A percentile compares a stretch with the other conserved stretches of the same genome.
Conservation (phyloP, 2,329 filamentous ascomycete genomes). For the Paraphoma chrysanthemicola region DNA sequence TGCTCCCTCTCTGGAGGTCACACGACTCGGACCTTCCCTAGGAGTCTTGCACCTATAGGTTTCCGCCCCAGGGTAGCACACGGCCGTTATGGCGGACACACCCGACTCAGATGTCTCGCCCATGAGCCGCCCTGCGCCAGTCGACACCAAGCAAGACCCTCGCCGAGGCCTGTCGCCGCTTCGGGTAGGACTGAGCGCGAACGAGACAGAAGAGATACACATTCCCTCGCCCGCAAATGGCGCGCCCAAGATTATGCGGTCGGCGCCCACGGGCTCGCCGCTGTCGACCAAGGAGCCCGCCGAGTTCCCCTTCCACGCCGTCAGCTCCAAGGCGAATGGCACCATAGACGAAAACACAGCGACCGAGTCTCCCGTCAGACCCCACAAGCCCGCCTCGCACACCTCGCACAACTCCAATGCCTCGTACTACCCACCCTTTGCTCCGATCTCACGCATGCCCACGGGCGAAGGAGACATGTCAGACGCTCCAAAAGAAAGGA, state of each 20-base stretch:
- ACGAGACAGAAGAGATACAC: constrained; percentile 22
- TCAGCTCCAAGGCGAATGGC: constrained; percentile 21
- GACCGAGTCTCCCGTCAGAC: constrained; percentile 19
- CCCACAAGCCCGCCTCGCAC: constrained; percentile 25
- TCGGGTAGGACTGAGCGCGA: constrained; percentile 25
- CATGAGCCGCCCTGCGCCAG: constrained; percentile 29
- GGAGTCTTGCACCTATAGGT: constrained; percentile 1
- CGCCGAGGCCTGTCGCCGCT: constrained; percentile 32
- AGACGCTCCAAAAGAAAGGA: constrained; percentile 53
- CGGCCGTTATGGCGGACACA: constrained; percentile 33
- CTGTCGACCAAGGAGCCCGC: constrained; percentile 32
- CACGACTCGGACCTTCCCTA: constrained; percentile 1
- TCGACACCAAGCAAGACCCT: constrained; percentile 21
- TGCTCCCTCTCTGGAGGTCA: constrained; percentile 10
- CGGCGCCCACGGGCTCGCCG: constrained; percentile 39
- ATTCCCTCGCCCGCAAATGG: constrained; percentile 23
- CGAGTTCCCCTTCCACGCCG: constrained; percentile 47
- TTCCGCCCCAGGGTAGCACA: not conserved
- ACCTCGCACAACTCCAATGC: constrained; percentile 30
- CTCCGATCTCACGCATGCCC: constrained; percentile 38
- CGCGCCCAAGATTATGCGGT: constrained; percentile 36
- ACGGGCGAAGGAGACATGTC: constrained; percentile 41
- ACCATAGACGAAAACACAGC: constrained; percentile 25
- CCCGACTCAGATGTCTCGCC: constrained; percentile 36
- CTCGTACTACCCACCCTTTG: constrained; percentile 38